Evolutionary conservation across 106 monocot species (phyloP).

Genomic region (Dactylorhiza incarnata): DNA sequence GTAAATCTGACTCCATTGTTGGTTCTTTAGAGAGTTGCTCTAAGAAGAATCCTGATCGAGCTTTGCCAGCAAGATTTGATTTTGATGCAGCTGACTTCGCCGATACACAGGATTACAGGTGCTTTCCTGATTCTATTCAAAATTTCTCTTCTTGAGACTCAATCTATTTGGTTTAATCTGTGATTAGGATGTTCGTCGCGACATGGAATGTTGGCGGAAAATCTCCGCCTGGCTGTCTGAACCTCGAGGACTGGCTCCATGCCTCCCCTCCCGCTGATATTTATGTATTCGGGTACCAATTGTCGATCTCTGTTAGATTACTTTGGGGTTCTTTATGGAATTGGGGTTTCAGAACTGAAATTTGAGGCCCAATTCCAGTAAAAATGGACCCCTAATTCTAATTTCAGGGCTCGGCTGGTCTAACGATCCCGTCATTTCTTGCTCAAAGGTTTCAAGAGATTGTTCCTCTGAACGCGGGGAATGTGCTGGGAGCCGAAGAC

Average conservation of each 20-base stretch:
- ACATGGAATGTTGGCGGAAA: conserved; percentile 94
- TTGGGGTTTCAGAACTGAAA: too few relatives aligned
- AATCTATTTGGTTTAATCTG: not conserved
- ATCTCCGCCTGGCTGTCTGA: conserved; percentile 52
- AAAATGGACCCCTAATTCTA: too few relatives aligned
- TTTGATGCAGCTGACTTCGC: conserved; percentile 47
- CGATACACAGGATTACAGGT: conserved; percentile 67
- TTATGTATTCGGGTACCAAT: conserved; percentile 64
- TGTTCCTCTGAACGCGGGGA: conserved; percentile 70
- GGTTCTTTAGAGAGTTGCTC: conserved; percentile 33
- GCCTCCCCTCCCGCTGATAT: conserved; percentile 70
- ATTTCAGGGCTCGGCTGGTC: not conserved
- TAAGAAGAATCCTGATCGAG: conserved; percentile 33
- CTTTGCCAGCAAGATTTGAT: conserved; percentile 32
- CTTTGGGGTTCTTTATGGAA: too few relatives aligned
- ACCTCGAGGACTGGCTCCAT: conserved; percentile 76
- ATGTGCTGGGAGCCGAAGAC: conserved; percentile 69
- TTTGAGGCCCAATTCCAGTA: not conserved
- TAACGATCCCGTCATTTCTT: not conserved
- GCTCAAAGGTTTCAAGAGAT: conserved; percentile 60
- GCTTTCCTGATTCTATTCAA: not conserved
- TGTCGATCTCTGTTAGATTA: not conserved
- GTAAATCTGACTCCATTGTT: not conserved
- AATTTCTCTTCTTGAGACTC: not conserved
- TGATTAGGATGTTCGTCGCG: conserved; percentile 44